Percentiles rank a stretch among this genome's conserved stretches.
phyloP scores from a whole-genome alignment of 2,329 filamentous ascomycete genomes.

The Tolypocladium sp. region DNA sequence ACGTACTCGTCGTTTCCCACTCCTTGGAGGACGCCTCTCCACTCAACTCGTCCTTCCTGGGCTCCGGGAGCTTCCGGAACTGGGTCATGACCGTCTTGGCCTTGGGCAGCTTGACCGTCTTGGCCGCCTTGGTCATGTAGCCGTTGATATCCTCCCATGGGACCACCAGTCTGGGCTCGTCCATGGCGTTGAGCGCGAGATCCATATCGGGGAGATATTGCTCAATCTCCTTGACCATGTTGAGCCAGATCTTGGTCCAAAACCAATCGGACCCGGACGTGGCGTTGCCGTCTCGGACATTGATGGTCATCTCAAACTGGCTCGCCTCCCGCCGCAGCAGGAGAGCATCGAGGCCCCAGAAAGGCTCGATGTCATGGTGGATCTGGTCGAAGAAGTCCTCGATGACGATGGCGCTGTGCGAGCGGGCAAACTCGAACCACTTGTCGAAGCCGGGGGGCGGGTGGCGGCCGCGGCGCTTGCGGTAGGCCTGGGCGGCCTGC shows the following conservation, averaged over 20 bases:
- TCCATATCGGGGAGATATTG: constrained; percentile 57
- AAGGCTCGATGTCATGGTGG: constrained; percentile 50
- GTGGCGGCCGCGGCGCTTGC: constrained; percentile 47
- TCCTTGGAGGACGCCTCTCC: constrained; percentile 27
- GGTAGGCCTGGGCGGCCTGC: constrained; percentile 48
- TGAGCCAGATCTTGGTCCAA: constrained; percentile 48
- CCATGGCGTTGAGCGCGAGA: constrained; percentile 57
- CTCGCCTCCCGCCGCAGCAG: constrained; percentile 41
- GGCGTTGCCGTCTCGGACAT: constrained; percentile 43
- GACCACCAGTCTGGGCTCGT: constrained; percentile 55
- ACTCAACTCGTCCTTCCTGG: constrained; percentile 24
- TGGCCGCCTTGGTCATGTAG: constrained; percentile 42
- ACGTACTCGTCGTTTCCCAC: constrained; percentile 44
- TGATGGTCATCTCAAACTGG: constrained; percentile 53
- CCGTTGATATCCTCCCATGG: constrained; percentile 52
- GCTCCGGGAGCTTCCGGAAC: constrained; percentile 32
- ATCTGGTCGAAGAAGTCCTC: constrained; percentile 59
- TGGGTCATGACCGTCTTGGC: constrained; percentile 33
- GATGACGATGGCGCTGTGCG: constrained; percentile 43
- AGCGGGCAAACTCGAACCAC: constrained; percentile 48
- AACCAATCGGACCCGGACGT: constrained; percentile 44
- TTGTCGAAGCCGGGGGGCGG: constrained; percentile 54
- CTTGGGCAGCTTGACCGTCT: constrained; percentile 32
- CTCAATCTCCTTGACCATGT: constrained; percentile 43
- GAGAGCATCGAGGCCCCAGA: constrained; percentile 42